Base-by-base conservation (phyloP, 208 protist genomes). In the Porcisia hertigi region DNA sequence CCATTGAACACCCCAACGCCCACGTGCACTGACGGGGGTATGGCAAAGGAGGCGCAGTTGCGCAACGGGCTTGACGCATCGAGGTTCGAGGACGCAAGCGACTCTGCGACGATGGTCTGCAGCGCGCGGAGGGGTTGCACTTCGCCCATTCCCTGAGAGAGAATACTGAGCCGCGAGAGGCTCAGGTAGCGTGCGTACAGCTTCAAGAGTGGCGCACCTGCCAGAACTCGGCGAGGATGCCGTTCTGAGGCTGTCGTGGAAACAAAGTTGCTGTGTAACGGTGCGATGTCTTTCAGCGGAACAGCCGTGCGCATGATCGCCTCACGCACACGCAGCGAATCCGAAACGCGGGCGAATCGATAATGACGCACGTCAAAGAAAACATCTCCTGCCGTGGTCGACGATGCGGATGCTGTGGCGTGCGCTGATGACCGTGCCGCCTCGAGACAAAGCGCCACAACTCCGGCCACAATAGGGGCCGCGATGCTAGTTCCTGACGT, bases 401-500 rank as follows among this genome's bases (percentile, higher is more conserved):
- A 47, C 20, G 7, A 16, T 25, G 20, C 23, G 23, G 49, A 71
- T 57, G 53, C 18, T 14, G 20, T 11, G 25, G 53, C 30, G 25
- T 30, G 45, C 36, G 18, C 14, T 8, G 69, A 60, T 25, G 69
- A 60, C 43, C 83, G 34, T 64, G 71, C 69, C 34, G 82, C 84
- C 63, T 95, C 86, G 20, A 95, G 81, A 16, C 98, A 82, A 6
- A 99, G 84, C 7, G 98, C 87, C 34, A 97, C 86, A 0, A 93
- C 90, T 62, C 98, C 98, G 1, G 96, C 89, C 7, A 99, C 98
- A 36, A 99, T 91, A 2, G 98, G 98, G 3, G 97, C 91, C 0
- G 98, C 96, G 2, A 98, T 88, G 76, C 91, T 98, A 2, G 99
- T 99, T 9, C 99, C 99, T 2, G 87, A 93, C 2, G 98, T 80